A percentile compares a stretch with the other conserved stretches of the same genome.
Evolutionary conservation across 192 early-diverging fungal genomes (phyloP).

Genomic region (Neocallimastix lanati): DNA sequence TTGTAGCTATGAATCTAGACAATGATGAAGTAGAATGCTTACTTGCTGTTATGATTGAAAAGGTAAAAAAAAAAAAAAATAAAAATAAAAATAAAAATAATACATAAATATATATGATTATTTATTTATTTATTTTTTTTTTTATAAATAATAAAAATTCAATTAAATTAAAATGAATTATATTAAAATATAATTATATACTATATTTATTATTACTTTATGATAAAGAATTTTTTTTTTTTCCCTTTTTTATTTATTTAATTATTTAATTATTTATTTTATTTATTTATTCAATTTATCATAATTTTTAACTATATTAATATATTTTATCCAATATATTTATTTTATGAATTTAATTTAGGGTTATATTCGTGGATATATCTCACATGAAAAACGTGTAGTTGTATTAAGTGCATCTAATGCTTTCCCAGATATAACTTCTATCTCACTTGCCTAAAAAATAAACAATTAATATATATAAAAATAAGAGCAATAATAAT

Average conservation of each 20-base stretch:
- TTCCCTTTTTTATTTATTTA: too few relatives aligned
- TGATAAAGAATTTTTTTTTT: too few relatives aligned
- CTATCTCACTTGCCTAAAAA: neutral
- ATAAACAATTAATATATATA: neutral
- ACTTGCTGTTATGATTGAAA: slow-evolving; percentile 75
- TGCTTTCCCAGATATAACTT: slow-evolving; percentile 51
- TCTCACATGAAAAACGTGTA: slow-evolving; percentile 57
- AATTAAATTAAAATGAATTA: too few relatives aligned
- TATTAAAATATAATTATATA: too few relatives aligned
- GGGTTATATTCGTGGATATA: slow-evolving; percentile 73
- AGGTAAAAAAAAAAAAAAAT: too few relatives aligned
- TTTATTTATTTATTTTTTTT: neutral
- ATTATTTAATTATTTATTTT: too few relatives aligned
- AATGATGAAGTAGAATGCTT: slow-evolving; percentile 67
- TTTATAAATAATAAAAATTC: too few relatives aligned
- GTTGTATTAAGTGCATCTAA: slow-evolving; percentile 56
- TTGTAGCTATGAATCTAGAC: slow-evolving; percentile 32
- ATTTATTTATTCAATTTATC: neutral
- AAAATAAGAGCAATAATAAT: too few relatives aligned
- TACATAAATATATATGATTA: neutral
- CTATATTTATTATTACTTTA: too few relatives aligned
- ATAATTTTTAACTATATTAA: neutral
- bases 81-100: neutral
- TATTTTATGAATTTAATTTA: slow-evolving; percentile 7
- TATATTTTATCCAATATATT: neutral